phyloP scores from a whole-genome alignment of 495 filamentous ascomycete genomes.

The Astrothelium subdiscretum region DNA sequence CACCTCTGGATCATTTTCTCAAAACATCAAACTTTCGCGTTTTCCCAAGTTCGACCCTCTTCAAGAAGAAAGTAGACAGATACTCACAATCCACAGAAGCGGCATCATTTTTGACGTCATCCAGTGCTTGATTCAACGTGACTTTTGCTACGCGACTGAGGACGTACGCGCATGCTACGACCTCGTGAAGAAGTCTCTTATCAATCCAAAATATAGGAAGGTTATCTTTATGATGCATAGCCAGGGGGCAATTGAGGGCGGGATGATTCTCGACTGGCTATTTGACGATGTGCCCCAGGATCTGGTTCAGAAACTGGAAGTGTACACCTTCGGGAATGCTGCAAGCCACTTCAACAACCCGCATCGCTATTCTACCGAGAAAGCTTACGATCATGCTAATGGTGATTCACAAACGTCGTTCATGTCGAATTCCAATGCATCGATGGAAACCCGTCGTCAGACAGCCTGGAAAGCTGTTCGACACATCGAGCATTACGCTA shows the following conservation, averaged over 20 bases:
- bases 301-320: slow-evolving; percentile 56
- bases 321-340: slow-evolving; percentile 78
- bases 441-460: background rate
- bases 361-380: slow-evolving; percentile 29
- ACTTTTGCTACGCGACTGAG: slow-evolving; percentile 58
- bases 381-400: slow-evolving; percentile 8
- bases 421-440: slow-evolving; percentile 5
- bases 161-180: slow-evolving; percentile 48
- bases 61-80: background rate
- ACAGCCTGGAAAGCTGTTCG: slow-evolving; percentile 39
- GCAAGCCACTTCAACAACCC: slow-evolving; percentile 88
- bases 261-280: slow-evolving; percentile 67
- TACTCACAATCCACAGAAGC: slow-evolving; percentile 16
- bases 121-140: slow-evolving; percentile 66
- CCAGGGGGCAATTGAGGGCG: slow-evolving; percentile 70
- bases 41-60: no score
- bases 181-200: slow-evolving; percentile 46
- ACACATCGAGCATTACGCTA: slow-evolving; percentile 79
- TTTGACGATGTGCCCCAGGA: slow-evolving; percentile 62
- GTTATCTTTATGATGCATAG: slow-evolving; percentile 71
- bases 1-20: no score
- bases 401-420: slow-evolving; percentile 10
- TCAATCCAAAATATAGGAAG: slow-evolving; percentile 49
- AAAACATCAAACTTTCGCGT: no score
- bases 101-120: slow-evolving; percentile 66